Evolutionary conservation across 805 yeast species (phyloP).

Genomic region (Saturnispora besseyi): DNA sequence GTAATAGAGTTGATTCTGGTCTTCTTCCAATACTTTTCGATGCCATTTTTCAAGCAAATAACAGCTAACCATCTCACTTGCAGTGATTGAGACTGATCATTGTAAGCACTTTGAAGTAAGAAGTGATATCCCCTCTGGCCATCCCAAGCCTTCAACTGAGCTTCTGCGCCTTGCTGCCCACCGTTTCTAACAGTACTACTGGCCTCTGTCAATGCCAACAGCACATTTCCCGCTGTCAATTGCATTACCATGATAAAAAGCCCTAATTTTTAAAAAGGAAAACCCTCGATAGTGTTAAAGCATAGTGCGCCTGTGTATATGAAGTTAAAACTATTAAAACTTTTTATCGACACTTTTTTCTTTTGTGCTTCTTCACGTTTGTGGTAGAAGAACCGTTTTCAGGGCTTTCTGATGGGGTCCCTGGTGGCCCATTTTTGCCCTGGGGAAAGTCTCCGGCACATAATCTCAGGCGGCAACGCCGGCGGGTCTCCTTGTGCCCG

Average conservation of each 20-base stretch:
- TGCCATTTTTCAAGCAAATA: constrained; percentile 81
- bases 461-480: constrained; percentile 23
- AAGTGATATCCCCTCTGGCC: constrained; percentile 32
- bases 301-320: background rate
- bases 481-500: constrained; percentile 11
- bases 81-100: constrained; percentile 47
- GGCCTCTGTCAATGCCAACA: constrained; percentile 39
- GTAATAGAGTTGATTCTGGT: constrained; percentile 44
- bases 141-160: constrained; percentile 65
- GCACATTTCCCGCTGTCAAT: constrained; percentile 18
- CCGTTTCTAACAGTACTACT: constrained; percentile 40
- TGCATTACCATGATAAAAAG: background rate
- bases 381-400: constrained; percentile 20
- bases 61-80: constrained; percentile 80
- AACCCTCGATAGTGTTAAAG: background rate
- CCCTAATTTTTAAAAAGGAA: background rate
- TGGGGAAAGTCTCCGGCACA: constrained; percentile 25
- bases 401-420: constrained; percentile 18
- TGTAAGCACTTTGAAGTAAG: constrained; percentile 41
- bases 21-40: constrained; percentile 78
- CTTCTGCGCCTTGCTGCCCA: constrained; percentile 57
- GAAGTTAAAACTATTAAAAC: background rate
- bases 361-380: constrained; percentile 1
- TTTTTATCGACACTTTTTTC: constrained; percentile 2
- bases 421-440: constrained; percentile 10